Percentiles rank a stretch among this genome's conserved stretches.
Evolutionary conservation across 2,329 filamentous ascomycete genomes (phyloP).

Genomic region (Graphilbum ipis-grandicollis): DNA sequence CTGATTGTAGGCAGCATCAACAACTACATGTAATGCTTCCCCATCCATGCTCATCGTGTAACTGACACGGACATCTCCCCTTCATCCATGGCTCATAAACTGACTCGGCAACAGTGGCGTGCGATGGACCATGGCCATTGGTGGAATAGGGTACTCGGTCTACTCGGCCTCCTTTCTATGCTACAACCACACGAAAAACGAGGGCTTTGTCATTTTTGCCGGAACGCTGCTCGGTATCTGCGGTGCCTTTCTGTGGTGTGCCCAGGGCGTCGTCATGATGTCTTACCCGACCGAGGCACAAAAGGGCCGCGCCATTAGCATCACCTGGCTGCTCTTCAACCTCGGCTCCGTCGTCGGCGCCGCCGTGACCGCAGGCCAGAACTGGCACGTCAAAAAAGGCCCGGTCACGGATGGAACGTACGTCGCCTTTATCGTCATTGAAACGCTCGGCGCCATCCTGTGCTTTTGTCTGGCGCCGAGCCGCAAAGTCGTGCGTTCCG

Average conservation of each 20-base stretch:
- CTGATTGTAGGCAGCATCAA: conserved; percentile 46
- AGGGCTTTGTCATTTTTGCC: conserved; percentile 54
- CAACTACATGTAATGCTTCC: conserved; percentile 32
- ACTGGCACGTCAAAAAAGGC: not conserved
- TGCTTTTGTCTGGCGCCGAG: conserved; percentile 13
- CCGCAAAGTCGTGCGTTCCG: conserved; percentile 22
- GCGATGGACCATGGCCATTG: conserved; percentile 45
- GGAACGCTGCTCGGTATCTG: conserved; percentile 59
- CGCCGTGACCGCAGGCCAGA: not conserved
- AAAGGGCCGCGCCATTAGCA: conserved; percentile 2
- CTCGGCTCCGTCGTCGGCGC: conserved; percentile 1
- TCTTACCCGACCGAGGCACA: conserved; percentile 4
- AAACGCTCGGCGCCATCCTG: conserved; percentile 25
- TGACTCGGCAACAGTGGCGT: too few relatives aligned
- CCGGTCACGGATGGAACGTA: conserved; percentile 1
- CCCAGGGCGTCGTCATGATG: conserved; percentile 70
- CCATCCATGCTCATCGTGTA: too few relatives aligned
- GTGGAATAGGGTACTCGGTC: conserved; percentile 50
- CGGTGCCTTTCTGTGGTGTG: conserved; percentile 60
- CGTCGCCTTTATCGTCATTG: conserved; percentile 11
- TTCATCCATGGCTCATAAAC: conserved; percentile 16
- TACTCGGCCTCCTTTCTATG: conserved; percentile 50
- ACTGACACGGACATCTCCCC: too few relatives aligned
- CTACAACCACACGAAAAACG: conserved; percentile 47
- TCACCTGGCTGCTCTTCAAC: conserved; percentile 1